Evolutionary conservation across 2,329 filamentous ascomycete genomes (phyloP), one percentile per base, ranked within the genome.

Genomic region (Fusarium staphyleae): DNA sequence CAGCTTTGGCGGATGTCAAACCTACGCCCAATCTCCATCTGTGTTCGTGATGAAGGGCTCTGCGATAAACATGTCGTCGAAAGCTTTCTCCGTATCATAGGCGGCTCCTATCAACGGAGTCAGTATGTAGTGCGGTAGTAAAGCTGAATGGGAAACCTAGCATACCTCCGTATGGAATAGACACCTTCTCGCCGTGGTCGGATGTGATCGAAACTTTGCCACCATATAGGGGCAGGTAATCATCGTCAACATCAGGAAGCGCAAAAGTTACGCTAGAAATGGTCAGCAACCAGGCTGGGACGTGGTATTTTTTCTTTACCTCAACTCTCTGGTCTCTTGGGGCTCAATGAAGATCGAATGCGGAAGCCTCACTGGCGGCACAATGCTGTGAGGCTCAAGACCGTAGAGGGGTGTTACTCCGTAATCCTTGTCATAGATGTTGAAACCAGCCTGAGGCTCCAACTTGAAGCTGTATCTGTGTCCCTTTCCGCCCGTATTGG

Each of bases 131-230:
- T 3, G 1, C 37, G 8, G 3, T 7, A 19, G 29, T 9, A 13
- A 12, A 11, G 16, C 5, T 24, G 5, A 7, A 7, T 4, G 33
- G 11, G 19, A 10, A 11, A 15, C 29, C 13, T 22, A 22, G 52
- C 63, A 37, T 55, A 69, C 72, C 72, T 66, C 70, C 72, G 40
- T 80, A 80, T 1, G 77, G 76, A 15, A 80, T 70, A 7, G 72
- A 72, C 2, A 79, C 65, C 11, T 69, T 58, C 47, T 79, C 78
- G 7, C 72, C 72, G 29, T 75, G 74, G 35, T 70, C 69, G n/a
- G 73, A 73, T 4, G 66, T 67, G 15, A 80, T 61, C 48, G 73
- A 69, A 16, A 80, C 66, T 57, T 78, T 78, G 15, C 78, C 78
- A 32, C 75, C 72, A 52, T 80, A 79, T 4, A 79, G 57, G 0